These are phyloP conservation scores for Magnolia changhungtana DNA, from an alignment of 164 flowering plant species.

Conservation along the genomic window DNA sequence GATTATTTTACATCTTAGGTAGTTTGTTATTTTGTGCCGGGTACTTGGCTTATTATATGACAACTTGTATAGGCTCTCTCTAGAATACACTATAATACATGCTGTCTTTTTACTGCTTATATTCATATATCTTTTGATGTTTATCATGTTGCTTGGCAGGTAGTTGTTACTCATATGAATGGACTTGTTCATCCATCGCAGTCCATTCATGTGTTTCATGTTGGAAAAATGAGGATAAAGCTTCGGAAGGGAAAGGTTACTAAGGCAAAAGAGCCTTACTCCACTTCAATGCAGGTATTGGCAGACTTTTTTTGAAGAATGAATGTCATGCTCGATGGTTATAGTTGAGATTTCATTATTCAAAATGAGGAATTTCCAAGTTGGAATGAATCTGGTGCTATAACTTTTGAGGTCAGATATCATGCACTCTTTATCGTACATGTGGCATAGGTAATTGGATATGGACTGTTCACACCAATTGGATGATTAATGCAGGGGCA, in stretches of 20 bases:
- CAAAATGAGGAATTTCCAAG: not conserved
- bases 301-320: not conserved
- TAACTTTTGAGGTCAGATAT: not conserved
- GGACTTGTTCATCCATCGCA: slow-evolving; percentile 64
- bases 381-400: not conserved
- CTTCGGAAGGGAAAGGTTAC: slow-evolving; percentile 79
- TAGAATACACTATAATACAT: not conserved
- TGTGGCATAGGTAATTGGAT: too few species aligned
- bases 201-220: slow-evolving; percentile 73
- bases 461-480: too few species aligned
- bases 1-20: not conserved
- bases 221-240: slow-evolving; percentile 95
- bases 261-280: slow-evolving; percentile 79
- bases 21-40: not conserved
- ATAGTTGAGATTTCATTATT: not conserved
- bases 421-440: not conserved
- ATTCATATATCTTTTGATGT: not conserved
- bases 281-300: slow-evolving; percentile 65
- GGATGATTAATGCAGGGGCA: too few species aligned
- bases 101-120: not conserved
- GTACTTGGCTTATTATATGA: not conserved
- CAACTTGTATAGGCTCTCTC: not conserved
- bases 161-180: slow-evolving; percentile 81
- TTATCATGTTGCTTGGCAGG: slow-evolving; percentile 40
- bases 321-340: not conserved